Conservation (phyloP, 441 rosid species). For the Gossypium armourianum region DNA sequence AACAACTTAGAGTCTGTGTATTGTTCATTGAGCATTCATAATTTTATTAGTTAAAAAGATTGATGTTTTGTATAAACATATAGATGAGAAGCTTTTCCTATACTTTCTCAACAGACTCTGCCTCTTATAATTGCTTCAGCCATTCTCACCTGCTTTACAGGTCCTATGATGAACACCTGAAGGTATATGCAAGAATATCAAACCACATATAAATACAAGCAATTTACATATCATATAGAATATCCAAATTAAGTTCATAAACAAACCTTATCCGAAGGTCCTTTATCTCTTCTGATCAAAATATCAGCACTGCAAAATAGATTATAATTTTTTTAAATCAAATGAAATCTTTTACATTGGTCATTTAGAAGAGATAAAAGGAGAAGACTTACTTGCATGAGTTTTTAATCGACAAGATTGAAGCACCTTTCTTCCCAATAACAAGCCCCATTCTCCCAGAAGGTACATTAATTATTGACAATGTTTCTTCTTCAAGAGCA, state of each 20-base stretch:
- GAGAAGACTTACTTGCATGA: slow-evolving; percentile 54
- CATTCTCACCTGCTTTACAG: slow-evolving; percentile 68
- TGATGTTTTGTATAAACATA: background rate
- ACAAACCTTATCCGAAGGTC: slow-evolving; percentile 77
- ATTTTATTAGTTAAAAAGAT: too few species aligned
- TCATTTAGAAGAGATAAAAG: background rate
- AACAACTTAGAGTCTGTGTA: too few species aligned
- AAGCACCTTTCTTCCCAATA: slow-evolving; percentile 73
- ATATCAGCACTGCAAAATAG: slow-evolving; percentile 54
- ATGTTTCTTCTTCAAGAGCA: slow-evolving; percentile 57
- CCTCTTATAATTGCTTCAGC: slow-evolving; percentile 88
- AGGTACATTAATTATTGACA: slow-evolving; percentile 68
- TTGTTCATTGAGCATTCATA: too few species aligned
- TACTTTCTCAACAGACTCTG: slow-evolving; percentile 27
- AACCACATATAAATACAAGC: background rate
- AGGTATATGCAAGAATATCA: background rate
- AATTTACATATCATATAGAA: background rate
- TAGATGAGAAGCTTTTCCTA: background rate
- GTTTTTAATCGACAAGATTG: slow-evolving; percentile 63
- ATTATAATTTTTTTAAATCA: slow-evolving; percentile 10
- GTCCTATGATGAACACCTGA: slow-evolving; percentile 70
- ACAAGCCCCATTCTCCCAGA: slow-evolving; percentile 75
- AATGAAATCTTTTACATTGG: background rate
- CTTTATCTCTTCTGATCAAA: slow-evolving; percentile 61
- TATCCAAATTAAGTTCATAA: background rate